Evolutionary conservation across 352 stramenopile species (phyloP).

Genomic region (Pythium angustatum): DNA sequence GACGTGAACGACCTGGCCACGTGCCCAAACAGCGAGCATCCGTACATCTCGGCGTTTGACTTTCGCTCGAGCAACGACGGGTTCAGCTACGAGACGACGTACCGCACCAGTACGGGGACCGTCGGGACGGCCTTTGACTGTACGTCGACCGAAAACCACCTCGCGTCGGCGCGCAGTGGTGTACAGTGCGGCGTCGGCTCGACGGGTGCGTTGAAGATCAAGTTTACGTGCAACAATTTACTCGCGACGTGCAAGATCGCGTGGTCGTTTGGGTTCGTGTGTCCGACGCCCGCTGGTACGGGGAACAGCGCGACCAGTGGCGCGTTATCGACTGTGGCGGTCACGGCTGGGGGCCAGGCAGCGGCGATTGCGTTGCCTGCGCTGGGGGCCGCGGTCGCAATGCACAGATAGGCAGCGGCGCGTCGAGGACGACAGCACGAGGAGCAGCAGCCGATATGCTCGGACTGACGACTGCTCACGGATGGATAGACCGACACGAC

Average conservation of each 20-base stretch:
- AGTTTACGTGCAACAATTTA: background rate
- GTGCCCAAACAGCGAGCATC: background rate
- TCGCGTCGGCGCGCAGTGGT: background rate
- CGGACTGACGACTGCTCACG: background rate
- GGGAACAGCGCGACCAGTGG: too few species aligned
- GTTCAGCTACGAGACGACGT: background rate
- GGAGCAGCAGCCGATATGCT: background rate
- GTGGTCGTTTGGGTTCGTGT: background rate
- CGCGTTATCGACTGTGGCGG: too few species aligned
- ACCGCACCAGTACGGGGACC: background rate
- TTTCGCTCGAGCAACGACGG: background rate
- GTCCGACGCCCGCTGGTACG: background rate
- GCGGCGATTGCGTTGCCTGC: too few species aligned
- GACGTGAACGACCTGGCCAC: background rate
- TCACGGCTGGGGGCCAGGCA: too few species aligned
- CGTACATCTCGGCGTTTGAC: background rate
- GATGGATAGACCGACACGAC: background rate
- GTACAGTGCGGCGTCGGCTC: background rate
- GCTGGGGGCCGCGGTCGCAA: too few species aligned
- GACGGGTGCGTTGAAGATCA: background rate
- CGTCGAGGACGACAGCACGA: background rate
- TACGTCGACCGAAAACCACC: background rate
- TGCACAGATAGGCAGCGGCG: background rate
- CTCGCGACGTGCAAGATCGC: background rate
- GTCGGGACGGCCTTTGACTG: background rate